Evolutionary conservation across 805 yeast species (phyloP).

Genomic region (Starmerella bombi): DNA sequence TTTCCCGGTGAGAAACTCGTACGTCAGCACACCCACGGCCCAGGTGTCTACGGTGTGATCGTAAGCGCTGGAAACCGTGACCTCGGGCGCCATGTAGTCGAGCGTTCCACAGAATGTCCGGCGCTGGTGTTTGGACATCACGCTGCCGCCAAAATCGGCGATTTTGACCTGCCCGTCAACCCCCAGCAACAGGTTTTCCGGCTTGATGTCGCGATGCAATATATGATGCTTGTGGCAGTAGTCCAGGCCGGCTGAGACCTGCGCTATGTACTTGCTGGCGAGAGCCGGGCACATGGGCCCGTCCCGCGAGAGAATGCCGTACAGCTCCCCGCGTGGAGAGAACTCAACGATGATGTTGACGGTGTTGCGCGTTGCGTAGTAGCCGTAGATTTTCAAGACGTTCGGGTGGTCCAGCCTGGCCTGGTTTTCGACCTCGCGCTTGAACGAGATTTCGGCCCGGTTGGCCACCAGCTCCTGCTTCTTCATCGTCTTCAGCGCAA

Average conservation of each 20-base stretch:
- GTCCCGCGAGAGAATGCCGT: constrained; percentile 44
- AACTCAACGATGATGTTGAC: constrained; percentile 79
- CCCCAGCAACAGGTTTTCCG: constrained; percentile 73
- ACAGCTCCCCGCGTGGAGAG: constrained; percentile 75
- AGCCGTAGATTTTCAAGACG: constrained; percentile 68
- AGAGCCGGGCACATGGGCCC: constrained; percentile 57
- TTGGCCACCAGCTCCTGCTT: constrained; percentile 62
- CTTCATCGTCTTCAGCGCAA: constrained; percentile 86
- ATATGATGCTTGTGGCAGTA: constrained; percentile 70
- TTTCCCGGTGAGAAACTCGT: constrained; percentile 71
- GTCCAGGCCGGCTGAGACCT: constrained; percentile 65
- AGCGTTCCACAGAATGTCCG: constrained; percentile 88
- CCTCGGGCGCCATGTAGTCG: constrained; percentile 90
- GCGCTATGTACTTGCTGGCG: constrained; percentile 65
- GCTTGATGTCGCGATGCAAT: constrained; percentile 87
- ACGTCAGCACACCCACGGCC: constrained; percentile 81
- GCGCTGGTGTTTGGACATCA: constrained; percentile 48
- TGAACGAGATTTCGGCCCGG: constrained; percentile 71
- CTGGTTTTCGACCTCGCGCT: constrained; percentile 87
- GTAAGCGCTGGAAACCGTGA: constrained; percentile 73
- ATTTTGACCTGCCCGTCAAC: constrained; percentile 59
- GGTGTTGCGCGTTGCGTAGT: constrained; percentile 66
- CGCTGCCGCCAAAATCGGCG: constrained; percentile 89
- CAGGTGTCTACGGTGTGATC: constrained; percentile 74
- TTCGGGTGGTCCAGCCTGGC: constrained; percentile 61